Base-by-base conservation (phyloP, 176 grass and related monocot genomes). In the Urochloa ruziziensis region DNA sequence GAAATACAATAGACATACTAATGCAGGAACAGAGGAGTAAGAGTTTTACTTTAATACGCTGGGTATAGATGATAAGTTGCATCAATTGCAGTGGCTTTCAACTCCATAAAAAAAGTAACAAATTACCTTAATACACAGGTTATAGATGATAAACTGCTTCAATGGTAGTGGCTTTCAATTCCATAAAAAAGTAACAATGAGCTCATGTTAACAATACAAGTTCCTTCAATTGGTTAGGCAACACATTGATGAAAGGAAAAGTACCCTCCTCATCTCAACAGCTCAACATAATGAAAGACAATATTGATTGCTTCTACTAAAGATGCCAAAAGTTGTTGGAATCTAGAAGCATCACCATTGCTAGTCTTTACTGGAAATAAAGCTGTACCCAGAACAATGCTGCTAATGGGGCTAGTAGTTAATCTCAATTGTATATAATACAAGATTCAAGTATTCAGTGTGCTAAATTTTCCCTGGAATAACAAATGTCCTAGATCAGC, bases 161-260 rank as follows among this genome's bases (percentile, higher is more conserved):
- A 52, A 16, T 49, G 52, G 27, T 48, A 33, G 13, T 73, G 17
- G 18, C 56, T 79, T 56, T 75, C 49, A 75, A 28, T 59, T 16
- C 36, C 43, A 2, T 44, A n/a, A n/a, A 56, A 32, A 34, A 18
- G 44, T n/a, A 56, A 42, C 2, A 44, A 56, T 1, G 35, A 47
- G 25, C 48, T 81, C 84, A 74, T 58, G 33, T 72, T 86, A 86
- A 49, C 23, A 73, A 73, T 18, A 51, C 43, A 64, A 27, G 25
- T 47, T 81, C 19, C 61, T 67, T 59, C 28, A 67, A 49, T 66
- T 58, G 28, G 78, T 58, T 67, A 29, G 70, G 17, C 28, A 81
- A 39, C 28, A 67, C 44, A 59, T 67, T 82, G 27, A 87, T 77
- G 30, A 59, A 57, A 34, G 16, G 29, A 77, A 82, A 76, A 44